phyloP scores from a whole-genome alignment of 768 basidiomycete species.

The Collybiopsis luxurians region DNA sequence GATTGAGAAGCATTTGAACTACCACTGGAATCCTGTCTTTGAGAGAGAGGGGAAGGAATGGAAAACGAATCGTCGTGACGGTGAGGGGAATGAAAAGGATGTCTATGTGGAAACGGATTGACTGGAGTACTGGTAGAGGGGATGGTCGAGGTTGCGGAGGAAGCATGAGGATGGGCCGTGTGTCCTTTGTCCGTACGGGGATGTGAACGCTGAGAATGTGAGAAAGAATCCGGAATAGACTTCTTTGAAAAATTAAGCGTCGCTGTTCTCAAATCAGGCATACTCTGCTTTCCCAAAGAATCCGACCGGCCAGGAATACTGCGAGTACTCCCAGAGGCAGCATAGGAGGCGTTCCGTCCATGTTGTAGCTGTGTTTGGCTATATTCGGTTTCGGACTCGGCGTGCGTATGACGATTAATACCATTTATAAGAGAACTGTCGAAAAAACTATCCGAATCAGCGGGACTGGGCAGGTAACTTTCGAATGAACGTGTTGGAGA shows the following conservation, averaged over 20 bases:
- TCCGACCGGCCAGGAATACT: slow-evolving; percentile 33
- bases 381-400: slow-evolving; percentile 6
- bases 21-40: slow-evolving; percentile 45
- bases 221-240: slow-evolving; percentile 18
- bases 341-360: slow-evolving; percentile 51
- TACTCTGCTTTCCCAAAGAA: slow-evolving; percentile 68
- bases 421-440: slow-evolving; percentile 38
- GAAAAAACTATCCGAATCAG: slow-evolving; percentile 49
- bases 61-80: slow-evolving; percentile 26
- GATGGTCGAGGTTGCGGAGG: not conserved
- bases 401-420: slow-evolving; percentile 14
- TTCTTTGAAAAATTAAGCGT: slow-evolving; percentile 35
- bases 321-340: slow-evolving; percentile 32
- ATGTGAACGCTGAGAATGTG: slow-evolving; percentile 10
- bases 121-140: slow-evolving; percentile 11
- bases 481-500: slow-evolving; percentile 53
- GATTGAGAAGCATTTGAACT: slow-evolving; percentile 27
- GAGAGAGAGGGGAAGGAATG: slow-evolving; percentile 37
- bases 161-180: not conserved
- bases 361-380: slow-evolving; percentile 30
- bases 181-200: not conserved
- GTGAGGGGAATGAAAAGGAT: slow-evolving; percentile 12
- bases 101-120: slow-evolving; percentile 8
- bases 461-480: slow-evolving; percentile 54
- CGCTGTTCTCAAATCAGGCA: slow-evolving; percentile 75